Evolutionary conservation across 306 rosid genomes (phyloP), one percentile per base, ranked within the genome.

Genomic region (Quercus berberidifolia): DNA sequence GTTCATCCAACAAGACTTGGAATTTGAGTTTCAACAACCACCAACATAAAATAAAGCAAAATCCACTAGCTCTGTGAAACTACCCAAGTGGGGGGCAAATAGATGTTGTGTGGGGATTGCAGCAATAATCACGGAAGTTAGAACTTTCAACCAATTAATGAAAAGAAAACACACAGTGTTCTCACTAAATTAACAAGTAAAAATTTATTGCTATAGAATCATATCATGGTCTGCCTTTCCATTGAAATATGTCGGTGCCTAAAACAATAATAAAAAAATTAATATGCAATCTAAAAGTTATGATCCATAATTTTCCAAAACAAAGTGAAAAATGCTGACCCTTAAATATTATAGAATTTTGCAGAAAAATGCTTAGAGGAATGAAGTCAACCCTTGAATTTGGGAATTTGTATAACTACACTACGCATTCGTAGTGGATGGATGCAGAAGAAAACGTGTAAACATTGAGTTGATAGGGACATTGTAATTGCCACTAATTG

Each of bases 71-170:
- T 77, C 74, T 30, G 43, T 54, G 67, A 77, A 84, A 77, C 69
- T 81, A 57, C 84, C 64, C 2, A n/a, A 74, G 83, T 75, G 81
- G 68, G 83, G 78, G 80, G 78, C 77, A 79, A 73, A 41, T 55
- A 26, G 80, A 73, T 25, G 71, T 71, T 43, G 82, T 57, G 85
- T 74, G 80, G 62, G 55, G 46, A 78, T 80, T 78, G 77, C 26
- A 63, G 68, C 26, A 79, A 69, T 79, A 63, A 73, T 76, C 84
- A 76, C 70, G 67, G 15, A 81, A 76, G 71, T 35, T 58, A 23
- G 60, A 78, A 33, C 74, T 41, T 74, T 14, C 26, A 31, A 25
- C 5, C 35, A 28, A 46, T 69, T 55, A 58, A 74, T 31, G 23
- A 11, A 73, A 54, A 55, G 4, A 6, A 31, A 73, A 52, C 13